Conservation (phyloP, 2,329 filamentous ascomycete species). For the Plectosphaerella cucumerina region DNA sequence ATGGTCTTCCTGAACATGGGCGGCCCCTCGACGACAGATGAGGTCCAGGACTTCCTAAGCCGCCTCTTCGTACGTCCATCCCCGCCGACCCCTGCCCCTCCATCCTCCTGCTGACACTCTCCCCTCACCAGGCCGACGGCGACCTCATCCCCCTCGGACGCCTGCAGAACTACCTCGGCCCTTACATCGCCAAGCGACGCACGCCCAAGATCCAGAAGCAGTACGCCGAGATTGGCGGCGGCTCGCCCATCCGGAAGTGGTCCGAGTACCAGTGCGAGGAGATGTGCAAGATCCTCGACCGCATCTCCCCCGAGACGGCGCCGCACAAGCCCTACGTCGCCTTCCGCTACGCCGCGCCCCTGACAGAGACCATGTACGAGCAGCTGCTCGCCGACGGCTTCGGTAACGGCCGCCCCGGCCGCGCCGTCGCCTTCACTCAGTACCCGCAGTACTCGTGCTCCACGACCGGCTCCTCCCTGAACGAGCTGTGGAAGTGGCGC, state of each 20-base stretch:
- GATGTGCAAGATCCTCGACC: conserved; percentile 97
- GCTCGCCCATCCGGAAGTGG: conserved; percentile 98
- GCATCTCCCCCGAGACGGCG: conserved; percentile 84
- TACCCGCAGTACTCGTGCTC: conserved; percentile 99
- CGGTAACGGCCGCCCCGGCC: conserved; percentile 81
- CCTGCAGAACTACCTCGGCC: conserved; percentile 85
- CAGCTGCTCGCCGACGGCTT: conserved; percentile 84
- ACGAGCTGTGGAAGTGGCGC: conserved; percentile 97
- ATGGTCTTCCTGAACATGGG: conserved; percentile 99
- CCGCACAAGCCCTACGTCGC: conserved; percentile 97
- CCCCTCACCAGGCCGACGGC: conserved; percentile 65
- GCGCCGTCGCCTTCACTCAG: conserved; percentile 95
- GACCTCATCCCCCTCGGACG: conserved; percentile 95
- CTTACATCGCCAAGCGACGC: conserved; percentile 77
- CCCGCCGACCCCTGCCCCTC: conserved; percentile 3
- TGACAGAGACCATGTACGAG: conserved; percentile 92
- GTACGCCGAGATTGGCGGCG: conserved; percentile 90
- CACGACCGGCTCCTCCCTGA: conserved; percentile 91
- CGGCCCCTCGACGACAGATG: conserved; percentile 79
- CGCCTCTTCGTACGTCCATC: conserved; percentile 73
- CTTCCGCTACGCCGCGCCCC: conserved; percentile 88
- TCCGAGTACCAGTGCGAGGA: conserved; percentile 89
- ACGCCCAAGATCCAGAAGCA: conserved; percentile 97
- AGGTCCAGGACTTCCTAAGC: conserved; percentile 87
- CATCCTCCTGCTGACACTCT: neutral